These are phyloP conservation scores for Polymyxa betae DNA, from an alignment of 208 protist species.

Conservation along the genomic window DNA sequence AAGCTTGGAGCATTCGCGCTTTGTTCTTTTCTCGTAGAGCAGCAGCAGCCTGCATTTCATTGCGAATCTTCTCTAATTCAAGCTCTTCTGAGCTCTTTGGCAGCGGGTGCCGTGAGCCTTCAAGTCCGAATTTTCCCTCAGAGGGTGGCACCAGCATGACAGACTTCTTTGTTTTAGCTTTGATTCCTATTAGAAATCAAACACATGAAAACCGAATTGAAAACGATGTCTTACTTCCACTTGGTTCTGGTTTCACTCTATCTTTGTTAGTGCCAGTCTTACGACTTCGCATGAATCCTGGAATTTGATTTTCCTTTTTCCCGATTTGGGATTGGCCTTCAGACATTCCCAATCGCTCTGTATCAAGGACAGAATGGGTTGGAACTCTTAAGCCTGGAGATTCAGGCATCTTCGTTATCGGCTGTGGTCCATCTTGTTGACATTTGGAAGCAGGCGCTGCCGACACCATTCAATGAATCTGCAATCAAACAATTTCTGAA, in stretches of 20 bases:
- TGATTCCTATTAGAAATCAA: too few species aligned
- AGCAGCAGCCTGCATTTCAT: slow-evolving; percentile 30
- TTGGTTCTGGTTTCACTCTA: too few species aligned
- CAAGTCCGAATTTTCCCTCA: neutral
- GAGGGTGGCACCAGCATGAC: too few species aligned
- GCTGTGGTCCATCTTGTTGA: neutral
- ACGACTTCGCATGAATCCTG: neutral
- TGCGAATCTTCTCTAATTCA: neutral
- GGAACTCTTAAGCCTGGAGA: neutral
- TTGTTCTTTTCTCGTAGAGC: slow-evolving; percentile 32
- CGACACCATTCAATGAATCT: neutral
- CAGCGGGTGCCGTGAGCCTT: neutral
- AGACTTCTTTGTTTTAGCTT: too few species aligned
- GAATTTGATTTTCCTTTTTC: neutral
- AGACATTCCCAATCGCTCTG: neutral
- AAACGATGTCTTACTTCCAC: too few species aligned
- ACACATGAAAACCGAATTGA: too few species aligned
- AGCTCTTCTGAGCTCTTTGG: slow-evolving; percentile 7
- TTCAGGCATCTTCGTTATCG: neutral
- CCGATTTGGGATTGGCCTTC: neutral
- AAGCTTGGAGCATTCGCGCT: slow-evolving; percentile 8
- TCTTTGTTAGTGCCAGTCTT: neutral
- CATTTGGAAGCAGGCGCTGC: neutral
- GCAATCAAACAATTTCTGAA: too few species aligned
- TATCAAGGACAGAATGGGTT: neutral